Evolutionary conservation across 441 rosid genomes (phyloP).

Genomic region (Mallotus repandus): DNA sequence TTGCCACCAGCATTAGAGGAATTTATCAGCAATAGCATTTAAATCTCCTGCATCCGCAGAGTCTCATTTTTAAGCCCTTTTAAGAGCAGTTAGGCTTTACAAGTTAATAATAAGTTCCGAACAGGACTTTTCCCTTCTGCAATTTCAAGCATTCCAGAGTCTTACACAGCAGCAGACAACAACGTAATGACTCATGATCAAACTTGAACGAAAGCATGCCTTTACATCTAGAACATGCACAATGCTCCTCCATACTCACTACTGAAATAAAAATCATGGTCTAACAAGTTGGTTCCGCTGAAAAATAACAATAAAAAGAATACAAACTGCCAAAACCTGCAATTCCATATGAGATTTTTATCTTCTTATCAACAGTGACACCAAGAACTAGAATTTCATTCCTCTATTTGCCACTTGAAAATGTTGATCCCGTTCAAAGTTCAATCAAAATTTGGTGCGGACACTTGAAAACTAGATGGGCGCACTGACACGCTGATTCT

Average conservation of each 20-base stretch:
- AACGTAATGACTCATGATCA: background rate
- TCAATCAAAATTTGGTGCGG: background rate
- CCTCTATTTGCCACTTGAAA: background rate
- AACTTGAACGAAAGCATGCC: background rate
- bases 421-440: background rate
- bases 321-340: too few relatives aligned
- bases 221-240: background rate
- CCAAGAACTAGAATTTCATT: background rate
- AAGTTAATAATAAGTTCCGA: background rate
- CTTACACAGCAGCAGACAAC: background rate
- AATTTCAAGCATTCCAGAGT: background rate
- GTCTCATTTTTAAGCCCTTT: too few relatives aligned
- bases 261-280: too few relatives aligned
- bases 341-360: background rate
- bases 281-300: too few relatives aligned
- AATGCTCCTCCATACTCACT: background rate
- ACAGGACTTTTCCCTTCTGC: background rate
- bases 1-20: too few relatives aligned
- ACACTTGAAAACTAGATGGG: background rate
- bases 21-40: too few relatives aligned
- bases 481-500: too few relatives aligned
- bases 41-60: too few relatives aligned
- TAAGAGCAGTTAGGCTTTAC: background rate
- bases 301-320: too few relatives aligned
- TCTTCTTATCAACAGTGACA: background rate